These are phyloP conservation scores for Musa schizocarpa DNA, from an alignment of 176 grass and related monocot species.

Conservation along the genomic window DNA sequence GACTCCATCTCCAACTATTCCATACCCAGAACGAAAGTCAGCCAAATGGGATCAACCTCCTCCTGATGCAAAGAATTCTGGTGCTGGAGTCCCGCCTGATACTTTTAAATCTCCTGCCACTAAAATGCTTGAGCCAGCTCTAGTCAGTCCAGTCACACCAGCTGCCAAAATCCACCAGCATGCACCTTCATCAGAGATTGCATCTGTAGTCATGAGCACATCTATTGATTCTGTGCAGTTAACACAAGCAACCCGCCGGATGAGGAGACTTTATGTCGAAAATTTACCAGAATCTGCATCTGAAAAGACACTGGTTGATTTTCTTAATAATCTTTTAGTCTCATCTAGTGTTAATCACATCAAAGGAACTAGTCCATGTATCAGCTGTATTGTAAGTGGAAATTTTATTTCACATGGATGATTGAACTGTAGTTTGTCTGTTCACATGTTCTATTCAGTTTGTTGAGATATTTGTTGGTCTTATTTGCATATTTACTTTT, in stretches of 20 bases:
- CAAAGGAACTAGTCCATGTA: conserved; percentile 63
- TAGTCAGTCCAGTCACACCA: conserved; percentile 30
- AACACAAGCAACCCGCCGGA: conserved; percentile 76
- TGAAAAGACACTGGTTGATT: conserved; percentile 62
- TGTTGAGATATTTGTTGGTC: not conserved
- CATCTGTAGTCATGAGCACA: conserved; percentile 32
- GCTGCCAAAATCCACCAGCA: conserved; percentile 18
- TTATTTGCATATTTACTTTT: conserved; percentile 9
- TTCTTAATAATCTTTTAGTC: conserved; percentile 70
- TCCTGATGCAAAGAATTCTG: conserved; percentile 31
- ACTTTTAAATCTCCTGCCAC: conserved; percentile 33
- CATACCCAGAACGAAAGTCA: conserved; percentile 1
- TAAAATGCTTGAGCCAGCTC: conserved; percentile 9
- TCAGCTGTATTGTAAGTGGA: conserved; percentile 67
- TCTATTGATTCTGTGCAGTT: conserved; percentile 69
- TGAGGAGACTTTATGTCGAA: conserved; percentile 77
- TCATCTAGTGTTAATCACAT: conserved; percentile 32
- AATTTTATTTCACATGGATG: conserved; percentile 1
- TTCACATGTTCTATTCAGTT: not conserved
- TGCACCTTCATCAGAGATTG: conserved; percentile 25
- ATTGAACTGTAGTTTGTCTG: conserved; percentile 1
- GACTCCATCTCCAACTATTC: conserved; percentile 16
- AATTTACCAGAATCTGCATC: conserved; percentile 57
- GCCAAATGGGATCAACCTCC: conserved; percentile 85
- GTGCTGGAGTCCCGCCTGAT: conserved; percentile 15